Percentiles rank a stretch among this genome's conserved stretches.
Evolutionary conservation across 2,329 filamentous ascomycete species (phyloP).

Genomic region (Exophiala viscosa): DNA sequence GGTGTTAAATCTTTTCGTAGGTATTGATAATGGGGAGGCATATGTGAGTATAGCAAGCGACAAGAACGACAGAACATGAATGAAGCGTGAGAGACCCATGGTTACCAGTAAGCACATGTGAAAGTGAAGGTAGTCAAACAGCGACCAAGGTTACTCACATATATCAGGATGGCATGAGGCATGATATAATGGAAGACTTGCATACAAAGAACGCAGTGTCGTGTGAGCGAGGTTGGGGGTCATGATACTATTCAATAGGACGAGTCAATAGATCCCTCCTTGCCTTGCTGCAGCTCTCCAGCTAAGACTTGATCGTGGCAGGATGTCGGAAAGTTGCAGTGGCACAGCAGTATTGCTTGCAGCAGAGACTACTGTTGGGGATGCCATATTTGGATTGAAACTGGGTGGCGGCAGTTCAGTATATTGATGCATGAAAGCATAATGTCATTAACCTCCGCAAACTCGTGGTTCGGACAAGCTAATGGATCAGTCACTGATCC

Average conservation of each 20-base stretch:
- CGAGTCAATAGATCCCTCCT: conserved; percentile 4
- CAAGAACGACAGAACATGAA: conserved; percentile 20
- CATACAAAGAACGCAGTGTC: conserved; percentile 7
- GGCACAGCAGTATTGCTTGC: conserved; percentile 10
- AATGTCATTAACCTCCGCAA: too few species aligned
- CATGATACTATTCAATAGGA: conserved; percentile 11
- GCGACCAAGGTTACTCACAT: conserved; percentile 4
- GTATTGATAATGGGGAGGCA: conserved; percentile 10
- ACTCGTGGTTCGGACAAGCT: too few species aligned
- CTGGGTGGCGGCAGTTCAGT: not conserved
- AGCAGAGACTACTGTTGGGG: conserved; percentile 10
- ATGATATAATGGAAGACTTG: conserved; percentile 7
- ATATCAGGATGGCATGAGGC: not conserved
- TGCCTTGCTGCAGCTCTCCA: conserved; percentile 13
- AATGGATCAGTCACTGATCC: too few species aligned
- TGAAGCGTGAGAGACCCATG: conserved; percentile 21
- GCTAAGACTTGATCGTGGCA: conserved; percentile 14
- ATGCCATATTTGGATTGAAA: not conserved
- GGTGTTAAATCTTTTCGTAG: conserved; percentile 13
- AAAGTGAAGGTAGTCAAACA: conserved; percentile 8
- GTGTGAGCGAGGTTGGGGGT: conserved; percentile 17
- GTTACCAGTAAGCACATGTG: conserved; percentile 4
- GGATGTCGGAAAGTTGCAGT: conserved; percentile 11
- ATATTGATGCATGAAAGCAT: too few species aligned
- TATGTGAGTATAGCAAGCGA: conserved; percentile 23